Conservation (phyloP, 1,284 basidiomycete species). For the Rhizoctonia solani region DNA sequence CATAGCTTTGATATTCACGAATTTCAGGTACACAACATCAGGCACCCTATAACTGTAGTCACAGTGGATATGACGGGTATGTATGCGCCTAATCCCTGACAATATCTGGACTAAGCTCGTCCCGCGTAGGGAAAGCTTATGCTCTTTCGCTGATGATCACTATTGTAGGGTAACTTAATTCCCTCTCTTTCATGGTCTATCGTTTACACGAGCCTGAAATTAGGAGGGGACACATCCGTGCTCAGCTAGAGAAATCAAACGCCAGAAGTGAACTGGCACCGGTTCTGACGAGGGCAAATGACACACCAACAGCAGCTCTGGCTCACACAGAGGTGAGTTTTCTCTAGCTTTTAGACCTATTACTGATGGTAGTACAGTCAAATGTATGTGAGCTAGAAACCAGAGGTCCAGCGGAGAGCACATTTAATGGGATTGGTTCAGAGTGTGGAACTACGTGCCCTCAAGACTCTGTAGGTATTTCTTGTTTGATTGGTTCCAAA, state of each 20-base stretch:
- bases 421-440: no score
- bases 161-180: constrained; percentile 6
- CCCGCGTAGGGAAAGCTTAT: constrained; percentile 14
- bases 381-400: no score
- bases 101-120: not conserved
- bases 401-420: no score
- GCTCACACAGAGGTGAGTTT: no score
- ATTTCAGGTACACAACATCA: not conserved
- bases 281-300: no score
- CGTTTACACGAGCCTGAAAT: not conserved
- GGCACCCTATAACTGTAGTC: constrained; percentile 2
- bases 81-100: not conserved
- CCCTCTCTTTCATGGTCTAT: not conserved
- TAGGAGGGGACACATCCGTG: constrained; percentile 27
- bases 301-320: no score
- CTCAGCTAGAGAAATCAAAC: constrained; percentile 1
- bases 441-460: no score
- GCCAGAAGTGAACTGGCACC: no score
- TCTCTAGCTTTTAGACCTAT: no score
- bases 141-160: constrained; percentile 27
- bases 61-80: not conserved
- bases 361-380: no score
- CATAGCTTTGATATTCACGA: not conserved
- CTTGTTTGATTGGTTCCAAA: no score
- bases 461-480: no score